Percentiles rank a stretch among this genome's conserved stretches.
phyloP scores from a whole-genome alignment of 1,284 basidiomycete genomes.

The Ustilago sp. region DNA sequence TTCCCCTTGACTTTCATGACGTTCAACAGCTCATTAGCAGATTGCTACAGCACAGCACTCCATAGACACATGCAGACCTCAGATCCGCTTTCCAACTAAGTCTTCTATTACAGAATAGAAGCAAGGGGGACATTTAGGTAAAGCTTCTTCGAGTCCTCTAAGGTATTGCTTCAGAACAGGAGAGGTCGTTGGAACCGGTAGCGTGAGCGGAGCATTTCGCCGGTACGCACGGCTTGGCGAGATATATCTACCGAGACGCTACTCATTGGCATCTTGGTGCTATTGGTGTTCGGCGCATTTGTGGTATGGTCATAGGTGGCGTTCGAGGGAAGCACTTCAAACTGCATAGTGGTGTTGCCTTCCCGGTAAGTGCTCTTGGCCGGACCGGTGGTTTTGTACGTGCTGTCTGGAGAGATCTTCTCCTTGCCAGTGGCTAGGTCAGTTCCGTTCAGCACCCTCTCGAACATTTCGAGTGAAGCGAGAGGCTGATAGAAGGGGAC shows the following conservation, averaged over 20 bases:
- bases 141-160: background rate
- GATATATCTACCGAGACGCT: background rate
- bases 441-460: slow-evolving; percentile 39
- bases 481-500: slow-evolving; percentile 60
- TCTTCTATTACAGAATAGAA: background rate
- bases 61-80: background rate
- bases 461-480: slow-evolving; percentile 47
- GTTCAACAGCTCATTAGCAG: background rate
- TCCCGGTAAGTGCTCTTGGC: slow-evolving; percentile 38
- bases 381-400: slow-evolving; percentile 35
- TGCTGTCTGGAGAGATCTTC: slow-evolving; percentile 17
- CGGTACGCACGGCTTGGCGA: slow-evolving; percentile 11
- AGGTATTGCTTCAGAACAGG: slow-evolving; percentile 10
- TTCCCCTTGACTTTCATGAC: background rate
- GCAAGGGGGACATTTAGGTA: background rate
- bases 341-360: slow-evolving; percentile 49
- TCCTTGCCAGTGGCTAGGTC: slow-evolving; percentile 50
- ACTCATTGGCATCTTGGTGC: background rate
- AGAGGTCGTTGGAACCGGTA: slow-evolving; percentile 31
- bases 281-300: slow-evolving; percentile 25
- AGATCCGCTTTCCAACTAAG: background rate
- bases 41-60: background rate
- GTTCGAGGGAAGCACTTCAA: slow-evolving; percentile 19
- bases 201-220: slow-evolving; percentile 30
- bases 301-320: slow-evolving; percentile 50